These are phyloP conservation scores for Serendipita indica DNA, from an alignment of 768 basidiomycete species.

Conservation along the genomic window DNA sequence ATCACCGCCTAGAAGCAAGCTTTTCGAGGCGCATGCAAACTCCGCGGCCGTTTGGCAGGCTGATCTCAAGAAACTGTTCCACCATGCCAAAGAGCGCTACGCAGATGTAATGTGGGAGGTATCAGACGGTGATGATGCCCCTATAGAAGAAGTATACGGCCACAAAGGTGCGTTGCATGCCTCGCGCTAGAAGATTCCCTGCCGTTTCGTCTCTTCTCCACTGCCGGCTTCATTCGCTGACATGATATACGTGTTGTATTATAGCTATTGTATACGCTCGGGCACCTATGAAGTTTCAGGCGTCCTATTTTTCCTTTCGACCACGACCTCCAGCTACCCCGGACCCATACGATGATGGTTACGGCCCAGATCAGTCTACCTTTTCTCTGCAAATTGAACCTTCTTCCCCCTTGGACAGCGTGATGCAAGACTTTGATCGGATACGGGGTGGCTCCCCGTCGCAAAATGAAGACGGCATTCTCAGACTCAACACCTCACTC, in stretches of 20 bases:
- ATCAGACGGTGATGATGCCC: constrained; percentile 28
- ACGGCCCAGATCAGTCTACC: constrained; percentile 23
- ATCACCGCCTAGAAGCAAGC: constrained; percentile 22
- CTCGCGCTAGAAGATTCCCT: neutral
- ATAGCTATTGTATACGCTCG: constrained; percentile 88
- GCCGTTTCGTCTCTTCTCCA: neutral
- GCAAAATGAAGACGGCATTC: constrained; percentile 29
- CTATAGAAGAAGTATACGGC: constrained; percentile 62
- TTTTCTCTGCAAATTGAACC: constrained; percentile 23
- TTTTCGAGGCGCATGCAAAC: constrained; percentile 48
- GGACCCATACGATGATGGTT: constrained; percentile 28
- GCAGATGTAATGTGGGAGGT: constrained; percentile 95
- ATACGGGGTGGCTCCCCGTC: constrained; percentile 27
- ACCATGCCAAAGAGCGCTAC: constrained; percentile 76
- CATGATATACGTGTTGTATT: neutral
- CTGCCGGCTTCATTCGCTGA: neutral
- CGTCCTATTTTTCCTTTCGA: constrained; percentile 69
- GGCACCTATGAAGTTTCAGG: constrained; percentile 83
- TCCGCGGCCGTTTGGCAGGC: constrained; percentile 65
- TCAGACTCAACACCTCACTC: constrained; percentile 51
- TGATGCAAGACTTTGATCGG: constrained; percentile 27
- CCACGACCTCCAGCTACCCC: constrained; percentile 41
- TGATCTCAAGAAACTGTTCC: constrained; percentile 67
- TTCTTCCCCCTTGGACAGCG: constrained; percentile 30
- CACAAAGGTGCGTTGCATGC: constrained; percentile 66